A percentile compares a stretch with the other conserved stretches of the same genome.
These are phyloP conservation scores for Cladobotryum mycophilum DNA, from an alignment of 2,329 filamentous ascomycete species.

Conservation along the genomic window DNA sequence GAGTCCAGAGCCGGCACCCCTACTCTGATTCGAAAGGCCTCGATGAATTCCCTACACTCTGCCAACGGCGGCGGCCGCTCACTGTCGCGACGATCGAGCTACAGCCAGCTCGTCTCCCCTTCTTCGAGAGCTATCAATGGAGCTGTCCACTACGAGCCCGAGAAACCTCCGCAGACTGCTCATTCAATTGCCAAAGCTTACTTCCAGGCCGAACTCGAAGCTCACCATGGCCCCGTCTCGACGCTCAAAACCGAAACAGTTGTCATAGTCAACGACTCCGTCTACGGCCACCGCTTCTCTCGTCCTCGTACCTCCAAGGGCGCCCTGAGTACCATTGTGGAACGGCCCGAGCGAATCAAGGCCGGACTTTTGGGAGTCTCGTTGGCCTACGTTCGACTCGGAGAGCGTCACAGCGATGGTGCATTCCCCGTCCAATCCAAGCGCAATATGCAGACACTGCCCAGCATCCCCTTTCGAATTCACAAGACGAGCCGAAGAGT, in stretches of 20 bases:
- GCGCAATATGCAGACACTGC: slow-evolving; percentile 46
- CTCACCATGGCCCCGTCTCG: slow-evolving; percentile 46
- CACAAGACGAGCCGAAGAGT: slow-evolving; percentile 69
- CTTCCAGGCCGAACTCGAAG: slow-evolving; percentile 62
- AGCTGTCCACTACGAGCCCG: slow-evolving; percentile 22
- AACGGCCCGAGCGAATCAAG: slow-evolving; percentile 84
- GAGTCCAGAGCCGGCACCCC: slow-evolving; percentile 44
- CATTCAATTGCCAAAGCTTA: slow-evolving; percentile 58
- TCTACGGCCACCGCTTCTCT: slow-evolving; percentile 89
- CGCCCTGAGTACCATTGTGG: slow-evolving; percentile 75
- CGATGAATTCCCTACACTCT: slow-evolving; percentile 51
- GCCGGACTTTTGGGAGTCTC: slow-evolving; percentile 78
- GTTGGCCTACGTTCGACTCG: slow-evolving; percentile 84
- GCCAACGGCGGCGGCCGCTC: slow-evolving; percentile 34
- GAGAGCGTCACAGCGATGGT: slow-evolving; percentile 69
- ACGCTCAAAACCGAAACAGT: slow-evolving; percentile 54
- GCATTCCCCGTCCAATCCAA: slow-evolving; percentile 60
- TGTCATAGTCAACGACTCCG: slow-evolving; percentile 85
- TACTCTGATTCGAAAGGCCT: slow-evolving; percentile 48
- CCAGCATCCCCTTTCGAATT: slow-evolving; percentile 73
- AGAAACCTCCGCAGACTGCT: slow-evolving; percentile 39
- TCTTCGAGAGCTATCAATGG: slow-evolving; percentile 32
- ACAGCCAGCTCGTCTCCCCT: slow-evolving; percentile 39
- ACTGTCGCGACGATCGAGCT: slow-evolving; percentile 44
- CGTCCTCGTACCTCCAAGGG: slow-evolving; percentile 70